Evolutionary conservation across 2,329 filamentous ascomycete species (phyloP), one percentile per base, ranked within the genome.

Genomic region (Colletotrichum sp.): DNA sequence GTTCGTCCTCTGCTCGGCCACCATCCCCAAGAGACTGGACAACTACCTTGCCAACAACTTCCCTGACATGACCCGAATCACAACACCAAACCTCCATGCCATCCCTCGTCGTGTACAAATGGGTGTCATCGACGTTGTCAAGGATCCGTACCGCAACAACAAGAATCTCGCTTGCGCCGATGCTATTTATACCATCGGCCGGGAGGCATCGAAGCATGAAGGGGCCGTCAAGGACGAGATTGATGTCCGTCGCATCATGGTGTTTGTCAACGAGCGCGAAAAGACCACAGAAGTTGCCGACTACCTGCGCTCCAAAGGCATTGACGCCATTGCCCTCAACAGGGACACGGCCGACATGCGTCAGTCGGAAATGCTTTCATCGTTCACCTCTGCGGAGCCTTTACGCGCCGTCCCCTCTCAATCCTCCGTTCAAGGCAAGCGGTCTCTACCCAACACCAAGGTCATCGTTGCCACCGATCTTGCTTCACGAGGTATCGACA

Each of bases 241-340:
- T 6, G 92, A 94, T 74, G 90, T 95, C 28, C 97, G 97, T 83
- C 94, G 95, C 77, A 94, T 99, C 80, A 92, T 99, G 73, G 96
- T 99, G 5, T 99, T 99, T 81, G 96, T 99, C 83, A 99, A 99
- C 84, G 96, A 99, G 88, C 94, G 97, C 43, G 96, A 98, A 82
- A 95, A 95, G 82, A 95, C 96, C 0, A 91, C 94, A 73, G 92
- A 96, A 81, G 90, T 99, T 1, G 93, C 96, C 15, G 86, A 93
- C 2, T 99, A 94, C 83, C 92, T 99, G 1, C 87, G 88, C 15
- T 91, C 91, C 67, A 98, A 98, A 87, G 96, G 96, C 71, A 96
- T 99, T 80, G 94, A 98, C 79, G 96, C 96, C 8, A 88, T 94
- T 16, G 94, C 96, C 0, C 89, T 99, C 71, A 95, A 95, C 80